A percentile compares a stretch with the other conserved stretches of the same genome.
These are phyloP conservation scores for Alternaria gaisen DNA, from an alignment of 2,329 filamentous ascomycete species.

Conservation along the genomic window DNA sequence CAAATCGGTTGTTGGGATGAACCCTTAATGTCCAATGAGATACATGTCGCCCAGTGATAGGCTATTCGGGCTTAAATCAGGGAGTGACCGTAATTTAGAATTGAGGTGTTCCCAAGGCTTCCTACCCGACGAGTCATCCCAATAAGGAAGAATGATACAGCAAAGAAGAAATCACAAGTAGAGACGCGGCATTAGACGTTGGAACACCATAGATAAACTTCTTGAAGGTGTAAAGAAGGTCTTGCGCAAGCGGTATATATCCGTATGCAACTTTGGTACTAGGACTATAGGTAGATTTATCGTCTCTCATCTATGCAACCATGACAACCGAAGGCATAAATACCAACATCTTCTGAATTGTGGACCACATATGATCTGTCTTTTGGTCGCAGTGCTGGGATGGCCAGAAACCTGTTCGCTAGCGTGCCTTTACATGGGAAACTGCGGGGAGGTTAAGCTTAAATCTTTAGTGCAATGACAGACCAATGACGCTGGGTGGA, in stretches of 20 bases:
- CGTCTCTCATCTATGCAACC: background rate
- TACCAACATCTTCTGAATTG: background rate
- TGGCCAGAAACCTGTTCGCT: slow-evolving; percentile 7
- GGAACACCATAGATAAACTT: background rate
- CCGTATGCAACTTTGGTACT: background rate
- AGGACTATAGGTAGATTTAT: background rate
- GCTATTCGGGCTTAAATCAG: background rate
- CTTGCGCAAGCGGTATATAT: background rate
- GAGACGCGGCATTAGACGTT: background rate
- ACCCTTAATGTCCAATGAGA: background rate
- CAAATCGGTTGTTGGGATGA: background rate
- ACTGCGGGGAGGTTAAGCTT: slow-evolving; percentile 16
- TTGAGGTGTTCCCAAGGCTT: no score
- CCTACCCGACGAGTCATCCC: no score
- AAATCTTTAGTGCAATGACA: slow-evolving; percentile 11
- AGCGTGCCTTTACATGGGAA: background rate
- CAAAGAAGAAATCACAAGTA: background rate
- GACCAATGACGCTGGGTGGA: slow-evolving; percentile 13
- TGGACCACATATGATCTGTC: background rate
- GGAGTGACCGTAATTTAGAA: background rate
- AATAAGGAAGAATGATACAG: background rate
- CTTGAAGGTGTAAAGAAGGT: background rate
- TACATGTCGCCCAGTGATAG: background rate
- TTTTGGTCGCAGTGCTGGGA: background rate
- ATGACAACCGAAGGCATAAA: background rate